Conservation (phyloP, 148 eudicot genomes). For the Pharnaceum exiguum region DNA sequence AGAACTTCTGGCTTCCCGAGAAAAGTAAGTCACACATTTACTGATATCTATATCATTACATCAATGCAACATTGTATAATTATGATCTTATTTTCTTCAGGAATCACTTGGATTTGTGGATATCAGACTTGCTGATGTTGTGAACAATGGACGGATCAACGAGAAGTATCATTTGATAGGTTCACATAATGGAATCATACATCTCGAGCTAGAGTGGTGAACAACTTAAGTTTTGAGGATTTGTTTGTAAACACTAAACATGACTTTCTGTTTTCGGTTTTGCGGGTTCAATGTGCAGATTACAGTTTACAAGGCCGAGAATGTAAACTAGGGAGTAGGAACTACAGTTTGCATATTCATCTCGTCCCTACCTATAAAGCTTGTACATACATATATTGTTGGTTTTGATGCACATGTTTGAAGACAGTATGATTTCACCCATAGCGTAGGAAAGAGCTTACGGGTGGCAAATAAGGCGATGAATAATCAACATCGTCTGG, state of each 20-base stretch:
- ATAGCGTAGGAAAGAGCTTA: no score
- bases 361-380: no score
- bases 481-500: no score
- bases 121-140: conserved; percentile 64
- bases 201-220: conserved; percentile 73
- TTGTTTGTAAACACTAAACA: not conserved
- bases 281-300: no score
- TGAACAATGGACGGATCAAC: conserved; percentile 75
- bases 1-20: conserved; percentile 47
- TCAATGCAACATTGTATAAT: not conserved
- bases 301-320: no score
- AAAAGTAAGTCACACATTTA: conserved; percentile 38
- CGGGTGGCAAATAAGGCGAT: no score
- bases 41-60: not conserved
- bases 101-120: conserved; percentile 78
- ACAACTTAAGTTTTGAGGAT: conserved; percentile 29
- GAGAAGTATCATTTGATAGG: conserved; percentile 72
- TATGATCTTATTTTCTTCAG: conserved; percentile 23
- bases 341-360: no score
- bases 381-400: no score
- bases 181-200: conserved; percentile 70
- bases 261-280: not conserved
- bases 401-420: no score
- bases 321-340: no score
- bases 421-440: no score